Evolutionary conservation across 2,329 filamentous ascomycete species (phyloP), one percentile per base, ranked within the genome.

Genomic region (Colletotrichum theobromicola): DNA sequence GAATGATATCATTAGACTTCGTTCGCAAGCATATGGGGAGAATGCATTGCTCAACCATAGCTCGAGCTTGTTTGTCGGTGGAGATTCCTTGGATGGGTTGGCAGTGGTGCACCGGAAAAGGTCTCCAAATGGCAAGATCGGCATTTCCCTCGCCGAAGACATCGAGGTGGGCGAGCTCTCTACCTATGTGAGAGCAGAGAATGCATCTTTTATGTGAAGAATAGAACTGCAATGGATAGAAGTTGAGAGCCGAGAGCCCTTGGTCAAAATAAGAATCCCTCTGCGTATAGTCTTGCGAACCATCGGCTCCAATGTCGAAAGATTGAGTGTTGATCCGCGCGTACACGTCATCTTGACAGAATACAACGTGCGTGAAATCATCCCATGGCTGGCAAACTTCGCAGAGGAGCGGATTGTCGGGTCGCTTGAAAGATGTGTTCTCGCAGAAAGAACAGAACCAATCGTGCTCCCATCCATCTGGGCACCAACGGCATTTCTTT

Each of bases 321-420:
- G 10, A 46, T 21, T 7, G 18, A 2, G 42, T 18, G 0, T 46
- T 21, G 0, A 46, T 1, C 42, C 42, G 42, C 0, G 18, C 0
- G 42, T 46, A 46, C 18, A 10, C 42, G 1, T 46, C 42, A 46
- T 46, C 42, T 46, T 21, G 42, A 0, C 18, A 46, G 0, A 46
- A 46, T 0, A 46, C 42, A 9, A 46, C 42, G 42, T 46, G 42
- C n/a, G 3, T 46, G 42, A 46, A 46, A 0, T 21, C 42, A 46
- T 46, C 18, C 42, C 42, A 46, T 46, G 42, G 18, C 18, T 46
- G 42, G 18, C 18, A 46, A 46, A 21, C 42, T 46, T 46, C 10
- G 42, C 42, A 46, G 18, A 46, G 42, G n/a, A 46, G 42, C 5
- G 42, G 0, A 0, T 46, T 46, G 1, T 46, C 18, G 42, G 0